Percentiles rank a stretch among this genome's conserved stretches.
Conservation (phyloP, 1,284 basidiomycete species). For the Leccinum pachyderme region DNA sequence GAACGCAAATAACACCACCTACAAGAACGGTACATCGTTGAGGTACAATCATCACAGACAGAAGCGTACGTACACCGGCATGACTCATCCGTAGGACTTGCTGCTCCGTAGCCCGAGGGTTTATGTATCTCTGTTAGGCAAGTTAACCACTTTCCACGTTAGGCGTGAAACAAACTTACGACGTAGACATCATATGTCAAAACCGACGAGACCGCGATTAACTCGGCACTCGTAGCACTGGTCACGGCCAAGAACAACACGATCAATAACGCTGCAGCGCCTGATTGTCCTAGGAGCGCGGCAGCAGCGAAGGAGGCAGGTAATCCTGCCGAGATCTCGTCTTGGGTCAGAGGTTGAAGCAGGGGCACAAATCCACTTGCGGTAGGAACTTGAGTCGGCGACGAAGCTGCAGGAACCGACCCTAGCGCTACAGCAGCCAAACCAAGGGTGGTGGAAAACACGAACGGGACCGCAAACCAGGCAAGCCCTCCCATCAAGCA, state of each 20-base stretch:
- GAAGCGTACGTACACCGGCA: constrained; percentile 46
- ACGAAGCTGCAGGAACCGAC: constrained; percentile 30
- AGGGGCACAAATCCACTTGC: constrained; percentile 56
- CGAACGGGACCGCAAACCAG: constrained; percentile 86
- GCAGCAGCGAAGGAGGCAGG: constrained; percentile 81
- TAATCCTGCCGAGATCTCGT: constrained; percentile 79
- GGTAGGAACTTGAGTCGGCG: constrained; percentile 19
- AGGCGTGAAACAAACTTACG: constrained; percentile 33
- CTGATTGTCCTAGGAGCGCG: constrained; percentile 74
- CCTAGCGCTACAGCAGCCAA: constrained; percentile 75
- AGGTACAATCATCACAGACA: constrained; percentile 23
- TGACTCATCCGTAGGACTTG: constrained; percentile 59
- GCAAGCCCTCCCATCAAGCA: constrained; percentile 88
- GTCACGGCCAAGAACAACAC: constrained; percentile 84
- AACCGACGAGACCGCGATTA: constrained; percentile 82
- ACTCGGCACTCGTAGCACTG: constrained; percentile 83
- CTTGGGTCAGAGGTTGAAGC: constrained; percentile 56
- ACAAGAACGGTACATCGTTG: constrained; percentile 29
- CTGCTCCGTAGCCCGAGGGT: constrained; percentile 57
- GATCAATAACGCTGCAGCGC: constrained; percentile 69
- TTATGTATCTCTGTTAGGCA: constrained; percentile 50
- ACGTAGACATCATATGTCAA: constrained; percentile 83
- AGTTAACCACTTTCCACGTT: neutral
- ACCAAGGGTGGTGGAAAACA: constrained; percentile 78
- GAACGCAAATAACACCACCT: constrained; percentile 74